Evolutionary conservation across 2,329 filamentous ascomycete species (phyloP).

Genomic region (Pseudocercospora musae): DNA sequence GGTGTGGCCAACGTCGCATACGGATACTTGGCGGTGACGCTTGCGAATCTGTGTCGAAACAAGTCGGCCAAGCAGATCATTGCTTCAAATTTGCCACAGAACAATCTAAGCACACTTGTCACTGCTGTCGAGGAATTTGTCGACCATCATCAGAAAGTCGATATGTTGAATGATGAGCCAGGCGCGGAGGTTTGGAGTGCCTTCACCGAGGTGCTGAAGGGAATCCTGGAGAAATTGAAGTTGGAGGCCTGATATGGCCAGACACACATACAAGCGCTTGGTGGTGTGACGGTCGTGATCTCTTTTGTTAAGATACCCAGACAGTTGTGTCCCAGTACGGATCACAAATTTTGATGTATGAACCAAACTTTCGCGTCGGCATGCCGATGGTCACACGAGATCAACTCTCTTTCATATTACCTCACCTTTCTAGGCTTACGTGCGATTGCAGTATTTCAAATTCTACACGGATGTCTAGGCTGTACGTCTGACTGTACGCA

Average conservation of each 20-base stretch:
- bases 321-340: neutral
- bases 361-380: neutral
- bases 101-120: conserved; percentile 51
- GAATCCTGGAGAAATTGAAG: conserved; percentile 44
- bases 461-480: neutral
- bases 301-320: conserved; percentile 4
- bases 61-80: conserved; percentile 38
- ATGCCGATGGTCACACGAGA: neutral
- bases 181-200: conserved; percentile 45
- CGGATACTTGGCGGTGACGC: conserved; percentile 79
- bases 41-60: conserved; percentile 74
- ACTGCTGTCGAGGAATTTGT: conserved; percentile 62
- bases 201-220: conserved; percentile 54
- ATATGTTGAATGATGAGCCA: conserved; percentile 50
- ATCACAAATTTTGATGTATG: neutral
- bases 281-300: neutral
- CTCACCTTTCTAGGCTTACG: neutral
- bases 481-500: no score
- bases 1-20: conserved; percentile 77
- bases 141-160: conserved; percentile 57
- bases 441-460: neutral
- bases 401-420: neutral
- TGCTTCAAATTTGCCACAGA: conserved; percentile 41
- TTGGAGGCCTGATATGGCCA: conserved; percentile 4
- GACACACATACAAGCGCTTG: neutral